Evolutionary conservation across 495 filamentous ascomycete genomes (phyloP).

Genomic region (Tuber calosporum): DNA sequence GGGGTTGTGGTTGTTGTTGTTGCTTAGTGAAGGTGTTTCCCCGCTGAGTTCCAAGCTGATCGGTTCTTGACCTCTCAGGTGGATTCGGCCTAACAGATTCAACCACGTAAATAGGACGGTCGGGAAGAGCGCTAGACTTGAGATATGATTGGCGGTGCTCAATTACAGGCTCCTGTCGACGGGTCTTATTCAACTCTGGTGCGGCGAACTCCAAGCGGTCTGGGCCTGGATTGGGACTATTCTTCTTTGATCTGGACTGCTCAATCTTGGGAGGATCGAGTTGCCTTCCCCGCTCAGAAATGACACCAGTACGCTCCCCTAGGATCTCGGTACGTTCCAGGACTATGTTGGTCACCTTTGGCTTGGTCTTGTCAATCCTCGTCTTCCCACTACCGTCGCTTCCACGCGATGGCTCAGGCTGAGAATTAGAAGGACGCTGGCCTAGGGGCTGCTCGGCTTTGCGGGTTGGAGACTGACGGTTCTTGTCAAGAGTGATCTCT

Average conservation of each 20-base stretch:
- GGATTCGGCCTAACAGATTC: conserved; percentile 34
- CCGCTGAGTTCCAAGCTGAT: conserved; percentile 29
- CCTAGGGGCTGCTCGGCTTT: conserved; percentile 19
- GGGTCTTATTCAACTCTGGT: conserved; percentile 14
- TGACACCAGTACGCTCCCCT: conserved; percentile 18
- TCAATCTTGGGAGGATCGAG: conserved; percentile 29
- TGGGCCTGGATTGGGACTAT: conserved; percentile 28
- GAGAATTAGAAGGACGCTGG: conserved; percentile 25
- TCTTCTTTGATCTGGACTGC: conserved; percentile 23
- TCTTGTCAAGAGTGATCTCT: conserved; percentile 18
- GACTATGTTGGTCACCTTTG: conserved; percentile 27
- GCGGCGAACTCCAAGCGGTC: conserved; percentile 25
- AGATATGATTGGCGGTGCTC: conserved; percentile 9
- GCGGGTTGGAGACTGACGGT: conserved; percentile 25
- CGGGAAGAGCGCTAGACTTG: conserved; percentile 25
- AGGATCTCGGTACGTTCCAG: conserved; percentile 34
- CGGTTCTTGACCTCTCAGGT: conserved; percentile 23
- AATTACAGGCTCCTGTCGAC: conserved; percentile 20
- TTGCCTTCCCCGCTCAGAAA: conserved; percentile 23
- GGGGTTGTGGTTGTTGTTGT: not conserved
- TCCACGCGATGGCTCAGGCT: conserved; percentile 29
- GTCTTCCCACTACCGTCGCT: conserved; percentile 35
- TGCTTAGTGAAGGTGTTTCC: conserved; percentile 27
- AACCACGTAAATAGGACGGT: conserved; percentile 38
- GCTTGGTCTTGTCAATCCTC: conserved; percentile 27